These are phyloP conservation scores for Cinchona pubescens DNA, from an alignment of 257 asterid genomes.

Conservation along the genomic window DNA sequence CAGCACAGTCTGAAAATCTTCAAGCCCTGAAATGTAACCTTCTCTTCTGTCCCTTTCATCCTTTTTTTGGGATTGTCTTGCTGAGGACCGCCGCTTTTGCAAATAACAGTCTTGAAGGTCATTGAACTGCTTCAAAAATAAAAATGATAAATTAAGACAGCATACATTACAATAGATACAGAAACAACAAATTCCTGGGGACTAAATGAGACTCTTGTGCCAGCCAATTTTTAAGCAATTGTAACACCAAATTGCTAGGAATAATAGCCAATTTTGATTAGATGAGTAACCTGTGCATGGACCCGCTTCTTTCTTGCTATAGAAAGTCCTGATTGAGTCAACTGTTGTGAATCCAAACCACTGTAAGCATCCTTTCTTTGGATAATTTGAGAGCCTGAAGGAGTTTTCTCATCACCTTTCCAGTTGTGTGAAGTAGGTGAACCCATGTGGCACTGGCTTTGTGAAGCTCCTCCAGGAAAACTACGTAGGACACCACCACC, in stretches of 20 bases:
- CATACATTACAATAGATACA: background rate
- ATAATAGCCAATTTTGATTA: background rate
- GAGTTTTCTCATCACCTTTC: constrained; percentile 52
- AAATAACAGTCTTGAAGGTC: constrained; percentile 82
- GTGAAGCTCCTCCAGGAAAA: constrained; percentile 40
- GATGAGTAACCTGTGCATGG: constrained; percentile 69
- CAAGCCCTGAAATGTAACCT: constrained; percentile 65
- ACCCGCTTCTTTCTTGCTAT: constrained; percentile 67
- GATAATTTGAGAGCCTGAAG: constrained; percentile 41
- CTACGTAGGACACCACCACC: constrained; percentile 32
- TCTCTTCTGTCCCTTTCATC: constrained; percentile 43
- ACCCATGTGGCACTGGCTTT: constrained; percentile 38
- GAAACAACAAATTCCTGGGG: background rate
- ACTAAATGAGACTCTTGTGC: background rate
- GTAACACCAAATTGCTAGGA: background rate
- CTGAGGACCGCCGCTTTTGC: constrained; percentile 67
- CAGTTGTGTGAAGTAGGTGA: constrained; percentile 36
- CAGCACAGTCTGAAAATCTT: constrained; percentile 62
- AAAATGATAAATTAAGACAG: too few species aligned
- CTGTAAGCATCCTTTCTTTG: constrained; percentile 43
- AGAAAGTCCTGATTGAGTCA: constrained; percentile 52
- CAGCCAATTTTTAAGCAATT: background rate
- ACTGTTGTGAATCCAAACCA: constrained; percentile 59
- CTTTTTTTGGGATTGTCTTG: constrained; percentile 39
- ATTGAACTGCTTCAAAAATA: constrained; percentile 46